Conservation (phyloP, 2,329 filamentous ascomycete species). For the Myriosclerotinia curreyana region DNA sequence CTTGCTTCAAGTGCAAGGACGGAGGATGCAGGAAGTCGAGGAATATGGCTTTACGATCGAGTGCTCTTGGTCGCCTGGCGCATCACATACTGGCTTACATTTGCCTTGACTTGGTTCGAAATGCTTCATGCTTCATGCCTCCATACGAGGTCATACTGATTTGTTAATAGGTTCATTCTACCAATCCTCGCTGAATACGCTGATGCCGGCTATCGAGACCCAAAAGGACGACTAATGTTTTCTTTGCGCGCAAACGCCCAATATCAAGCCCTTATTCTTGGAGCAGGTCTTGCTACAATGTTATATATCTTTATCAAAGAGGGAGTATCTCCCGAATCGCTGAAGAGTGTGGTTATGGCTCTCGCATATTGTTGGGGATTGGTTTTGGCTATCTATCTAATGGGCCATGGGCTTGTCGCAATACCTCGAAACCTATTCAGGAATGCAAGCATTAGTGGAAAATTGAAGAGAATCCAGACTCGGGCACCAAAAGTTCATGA, state of each 20-base stretch:
- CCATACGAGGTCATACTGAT: slow-evolving; percentile 7
- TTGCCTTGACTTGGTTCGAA: slow-evolving; percentile 82
- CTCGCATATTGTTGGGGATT: slow-evolving; percentile 93
- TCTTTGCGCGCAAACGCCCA: slow-evolving; percentile 83
- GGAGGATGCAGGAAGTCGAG: slow-evolving; percentile 67
- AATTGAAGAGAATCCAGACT: slow-evolving; percentile 71
- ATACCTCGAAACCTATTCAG: slow-evolving; percentile 80
- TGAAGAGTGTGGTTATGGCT: slow-evolving; percentile 88
- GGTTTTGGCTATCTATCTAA: slow-evolving; percentile 88
- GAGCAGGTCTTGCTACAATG: slow-evolving; percentile 66
- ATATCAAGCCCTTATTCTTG: slow-evolving; percentile 80
- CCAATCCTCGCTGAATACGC: slow-evolving; percentile 92
- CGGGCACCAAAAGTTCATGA: slow-evolving; percentile 82
- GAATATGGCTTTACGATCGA: slow-evolving; percentile 81
- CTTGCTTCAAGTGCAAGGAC: slow-evolving; percentile 79
- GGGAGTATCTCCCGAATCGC: slow-evolving; percentile 65
- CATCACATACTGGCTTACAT: slow-evolving; percentile 96
- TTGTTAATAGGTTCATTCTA: slow-evolving; percentile 69
- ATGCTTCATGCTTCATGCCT: background rate
- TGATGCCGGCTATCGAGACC: slow-evolving; percentile 88
- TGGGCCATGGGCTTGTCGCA: slow-evolving; percentile 94
- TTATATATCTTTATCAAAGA: slow-evolving; percentile 81
- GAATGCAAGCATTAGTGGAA: slow-evolving; percentile 71
- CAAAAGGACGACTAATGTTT: slow-evolving; percentile 75
- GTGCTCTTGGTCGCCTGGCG: slow-evolving; percentile 86